Evolutionary conservation across 768 basidiomycete genomes (phyloP), one percentile per base, ranked within the genome.

Genomic region (Pulveroboletus sp.): DNA sequence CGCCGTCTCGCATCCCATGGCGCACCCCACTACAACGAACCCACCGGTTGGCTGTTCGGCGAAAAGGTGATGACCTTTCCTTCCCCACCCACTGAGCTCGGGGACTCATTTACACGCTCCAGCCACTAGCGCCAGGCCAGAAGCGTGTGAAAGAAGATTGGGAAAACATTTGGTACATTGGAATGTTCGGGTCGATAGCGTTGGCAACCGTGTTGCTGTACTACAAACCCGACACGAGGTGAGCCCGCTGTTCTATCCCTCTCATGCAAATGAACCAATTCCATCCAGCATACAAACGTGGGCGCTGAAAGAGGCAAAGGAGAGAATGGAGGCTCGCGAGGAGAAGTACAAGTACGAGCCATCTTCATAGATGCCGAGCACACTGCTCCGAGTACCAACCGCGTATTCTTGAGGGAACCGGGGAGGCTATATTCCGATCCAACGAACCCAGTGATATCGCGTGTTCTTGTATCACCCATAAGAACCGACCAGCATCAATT

Each of bases 161-260:
- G 93, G 93, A 96, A 73, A 83, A 78, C 56, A 76, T 89, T 34
- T 96, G 91, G 87, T 89, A 90, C 62, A 66, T 83, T 53, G 93
- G 93, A 27, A 93, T 96, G 89, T 93, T 89, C 62, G 93, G 93
- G 29, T 74, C 82, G 12, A 86, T 96, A 81, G 81, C 75, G 5
- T 71, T 93, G 53, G 88, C 85, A 26, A 68, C 78, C 10, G 79
- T 93, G 27, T 72, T 89, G 65, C 70, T 92, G 22, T 90, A 91
- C 70, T 94, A 93, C 75, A 94, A 94, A 71, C 93, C 93, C 3
- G 90, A 95, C 64, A 93, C 89, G 16, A 92, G 87, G 93, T 93
- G 56, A 52, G 86, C 55, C 29, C 6, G 2, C 26, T 22, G 12
- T 24, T 10, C 43, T 46, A 41, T 29, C 39, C 47, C 41, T 38